Conservation (phyloP, 2,329 filamentous ascomycete species). For the Epichloe scottii region DNA sequence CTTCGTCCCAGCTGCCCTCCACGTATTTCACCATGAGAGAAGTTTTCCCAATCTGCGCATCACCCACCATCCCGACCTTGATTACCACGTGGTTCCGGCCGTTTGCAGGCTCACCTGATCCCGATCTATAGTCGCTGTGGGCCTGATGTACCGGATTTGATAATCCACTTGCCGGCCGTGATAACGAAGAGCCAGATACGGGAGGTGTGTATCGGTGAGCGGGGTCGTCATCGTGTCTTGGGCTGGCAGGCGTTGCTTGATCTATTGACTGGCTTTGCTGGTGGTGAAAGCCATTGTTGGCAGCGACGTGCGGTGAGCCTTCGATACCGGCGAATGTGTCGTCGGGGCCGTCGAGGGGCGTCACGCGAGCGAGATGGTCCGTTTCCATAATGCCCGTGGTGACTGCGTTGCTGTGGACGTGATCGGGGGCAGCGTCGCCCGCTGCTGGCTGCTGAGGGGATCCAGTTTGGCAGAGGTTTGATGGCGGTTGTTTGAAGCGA, state of each 20-base stretch:
- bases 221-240: constrained; percentile 31
- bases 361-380: constrained; percentile 11
- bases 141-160: constrained; percentile 30
- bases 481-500: constrained; percentile 5
- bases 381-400: constrained; percentile 39
- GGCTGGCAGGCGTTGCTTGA: constrained; percentile 29
- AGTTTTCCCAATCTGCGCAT: constrained; percentile 98
- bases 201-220: constrained; percentile 34
- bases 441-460: constrained; percentile 28
- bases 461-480: constrained; percentile 32
- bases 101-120: constrained; percentile 26
- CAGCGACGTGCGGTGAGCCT: constrained; percentile 28
- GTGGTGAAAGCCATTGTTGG: constrained; percentile 27
- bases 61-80: constrained; percentile 98
- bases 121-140: constrained; percentile 33
- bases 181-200: constrained; percentile 32
- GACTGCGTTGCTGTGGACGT: constrained; percentile 24
- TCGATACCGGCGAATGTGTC: constrained; percentile 39
- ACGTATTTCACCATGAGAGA: constrained; percentile 99
- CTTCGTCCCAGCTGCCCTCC: constrained; percentile 98
- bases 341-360: constrained; percentile 28
- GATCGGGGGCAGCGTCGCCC: constrained; percentile 13
- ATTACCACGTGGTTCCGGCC: constrained; percentile 74
- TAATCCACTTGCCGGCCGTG: constrained; percentile 42
- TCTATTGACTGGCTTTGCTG: constrained; percentile 38